These are phyloP conservation scores for Dictyostelium discoideum DNA, from an alignment of 78 protist genomes.

Conservation along the genomic window DNA sequence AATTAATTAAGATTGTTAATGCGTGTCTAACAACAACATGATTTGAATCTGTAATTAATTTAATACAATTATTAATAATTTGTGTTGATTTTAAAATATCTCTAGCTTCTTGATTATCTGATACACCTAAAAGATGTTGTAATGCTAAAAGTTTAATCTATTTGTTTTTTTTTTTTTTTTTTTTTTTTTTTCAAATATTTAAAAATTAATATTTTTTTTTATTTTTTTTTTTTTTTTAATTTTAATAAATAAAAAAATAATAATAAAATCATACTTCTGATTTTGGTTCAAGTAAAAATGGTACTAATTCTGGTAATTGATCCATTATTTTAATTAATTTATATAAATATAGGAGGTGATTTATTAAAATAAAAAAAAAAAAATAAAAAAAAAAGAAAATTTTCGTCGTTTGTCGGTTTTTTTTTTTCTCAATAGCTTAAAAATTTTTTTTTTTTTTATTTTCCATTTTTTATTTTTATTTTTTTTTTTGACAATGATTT, in stretches of 20 bases:
- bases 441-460: no score
- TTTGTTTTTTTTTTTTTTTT: background rate
- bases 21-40: conserved; percentile 50
- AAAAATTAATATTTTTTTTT: background rate
- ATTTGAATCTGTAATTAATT: conserved; percentile 50
- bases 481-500: no score
- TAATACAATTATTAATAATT: conserved; percentile 7
- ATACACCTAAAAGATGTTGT: conserved; percentile 67
- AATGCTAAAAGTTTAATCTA: conserved; percentile 66
- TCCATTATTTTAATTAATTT: conserved; percentile 1
- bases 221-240: no score
- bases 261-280: background rate
- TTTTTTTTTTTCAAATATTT: no score
- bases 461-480: no score
- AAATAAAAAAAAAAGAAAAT: background rate
- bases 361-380: background rate
- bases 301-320: conserved; percentile 70
- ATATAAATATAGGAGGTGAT: background rate
- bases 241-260: background rate
- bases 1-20: conserved; percentile 63
- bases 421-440: no score
- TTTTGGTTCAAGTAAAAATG: conserved; percentile 49
- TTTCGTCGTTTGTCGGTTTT: background rate
- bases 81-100: conserved; percentile 39
- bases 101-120: conserved; percentile 44